Conservation (phyloP, 2,329 filamentous ascomycete species). For the Diaporthe aspalathi region DNA sequence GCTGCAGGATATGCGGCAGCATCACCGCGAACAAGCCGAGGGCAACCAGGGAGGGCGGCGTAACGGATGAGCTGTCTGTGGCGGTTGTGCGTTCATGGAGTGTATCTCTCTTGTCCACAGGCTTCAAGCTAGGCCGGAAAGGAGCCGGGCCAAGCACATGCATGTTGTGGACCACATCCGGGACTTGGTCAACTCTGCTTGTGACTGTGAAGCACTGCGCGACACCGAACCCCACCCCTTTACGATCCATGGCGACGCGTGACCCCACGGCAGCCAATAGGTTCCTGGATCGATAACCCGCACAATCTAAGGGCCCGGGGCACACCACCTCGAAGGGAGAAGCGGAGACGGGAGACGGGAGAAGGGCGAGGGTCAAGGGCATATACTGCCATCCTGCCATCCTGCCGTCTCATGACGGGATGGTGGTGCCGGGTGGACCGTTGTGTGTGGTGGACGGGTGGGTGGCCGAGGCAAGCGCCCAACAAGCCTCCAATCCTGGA, state of each 20-base stretch:
- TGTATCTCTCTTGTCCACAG: not conserved
- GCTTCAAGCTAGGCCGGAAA: constrained; percentile 27
- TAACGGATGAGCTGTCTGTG: constrained; percentile 27
- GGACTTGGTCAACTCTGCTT: constrained; percentile 24
- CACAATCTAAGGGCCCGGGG: constrained; percentile 23
- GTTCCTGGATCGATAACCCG: not conserved
- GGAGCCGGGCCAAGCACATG: constrained; percentile 22
- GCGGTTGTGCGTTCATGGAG: constrained; percentile 3
- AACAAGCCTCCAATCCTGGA: constrained; percentile 26
- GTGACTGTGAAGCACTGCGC: constrained; percentile 28
- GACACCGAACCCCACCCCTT: constrained; percentile 31
- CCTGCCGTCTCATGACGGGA: constrained; percentile 19
- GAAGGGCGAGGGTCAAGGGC: not conserved
- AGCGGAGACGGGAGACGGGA: constrained; percentile 21
- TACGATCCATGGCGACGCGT: constrained; percentile 22
- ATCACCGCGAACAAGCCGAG: not conserved
- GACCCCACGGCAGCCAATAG: constrained; percentile 25
- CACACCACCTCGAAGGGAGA: constrained; percentile 6
- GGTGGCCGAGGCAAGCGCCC: constrained; percentile 19
- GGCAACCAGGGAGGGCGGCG: constrained; percentile 6
- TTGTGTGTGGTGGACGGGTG: constrained; percentile 23
- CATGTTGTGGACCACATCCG: constrained; percentile 14
- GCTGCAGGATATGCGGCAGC: constrained; percentile 25
- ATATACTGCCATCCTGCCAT: constrained; percentile 14
- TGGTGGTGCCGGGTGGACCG: constrained; percentile 24